Percentiles rank a stretch among this genome's conserved stretches.
Conservation (phyloP, 208 protist species). For the Trypanosoma lewisi region DNA sequence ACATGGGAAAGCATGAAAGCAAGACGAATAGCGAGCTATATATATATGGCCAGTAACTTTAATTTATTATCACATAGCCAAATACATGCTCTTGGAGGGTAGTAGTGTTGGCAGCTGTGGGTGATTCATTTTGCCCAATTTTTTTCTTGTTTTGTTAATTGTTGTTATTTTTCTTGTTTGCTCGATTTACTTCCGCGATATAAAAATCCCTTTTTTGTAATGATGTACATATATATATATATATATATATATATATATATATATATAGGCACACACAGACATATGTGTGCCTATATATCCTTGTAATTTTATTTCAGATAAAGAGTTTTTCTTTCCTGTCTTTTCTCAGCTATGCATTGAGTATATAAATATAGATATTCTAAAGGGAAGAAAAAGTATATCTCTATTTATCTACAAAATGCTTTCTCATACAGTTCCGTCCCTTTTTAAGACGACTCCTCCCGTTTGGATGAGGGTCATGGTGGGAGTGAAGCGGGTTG, state of each 20-base stretch:
- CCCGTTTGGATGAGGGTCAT: slow-evolving; percentile 81
- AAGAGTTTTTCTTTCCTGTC: no score
- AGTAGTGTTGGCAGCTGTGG: no score
- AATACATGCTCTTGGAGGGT: no score
- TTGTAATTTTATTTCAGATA: not conserved
- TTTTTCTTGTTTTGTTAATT: not conserved
- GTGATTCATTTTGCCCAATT: no score
- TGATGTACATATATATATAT: not conserved
- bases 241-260: slow-evolving; percentile 4
- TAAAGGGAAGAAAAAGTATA: no score
- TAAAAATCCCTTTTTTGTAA: not conserved
- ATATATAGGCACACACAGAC: not conserved
- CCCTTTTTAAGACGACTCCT: slow-evolving; percentile 48
- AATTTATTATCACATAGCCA: no score
- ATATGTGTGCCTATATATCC: not conserved
- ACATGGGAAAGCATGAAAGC: no score
- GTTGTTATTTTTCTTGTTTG: not conserved
- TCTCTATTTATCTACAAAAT: no score
- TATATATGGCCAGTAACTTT: no score
- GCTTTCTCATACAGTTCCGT: slow-evolving; percentile 23
- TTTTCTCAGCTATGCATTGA: no score
- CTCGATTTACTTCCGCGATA: not conserved
- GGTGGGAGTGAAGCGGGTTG: slow-evolving; percentile 96
- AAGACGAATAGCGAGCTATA: no score
- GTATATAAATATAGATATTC: no score